These are phyloP conservation scores for Eragrostis tef DNA, from an alignment of 202 grass and related monocot species.

Conservation along the genomic window DNA sequence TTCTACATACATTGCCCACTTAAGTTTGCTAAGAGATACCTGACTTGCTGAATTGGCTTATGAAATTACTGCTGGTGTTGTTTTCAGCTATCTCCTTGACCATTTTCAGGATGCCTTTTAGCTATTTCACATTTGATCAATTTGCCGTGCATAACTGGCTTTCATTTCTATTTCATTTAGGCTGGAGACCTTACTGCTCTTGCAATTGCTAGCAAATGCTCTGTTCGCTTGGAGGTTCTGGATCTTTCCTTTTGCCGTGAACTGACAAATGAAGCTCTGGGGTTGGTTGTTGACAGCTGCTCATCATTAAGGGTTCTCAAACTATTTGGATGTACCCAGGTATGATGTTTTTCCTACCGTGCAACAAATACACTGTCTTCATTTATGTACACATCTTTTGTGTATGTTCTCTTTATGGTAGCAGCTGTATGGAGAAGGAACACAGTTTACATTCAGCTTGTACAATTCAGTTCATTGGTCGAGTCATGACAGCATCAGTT, in stretches of 20 bases:
- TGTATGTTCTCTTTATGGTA: neutral
- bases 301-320: slow-evolving; percentile 70
- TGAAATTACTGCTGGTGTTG: neutral
- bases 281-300: slow-evolving; percentile 74
- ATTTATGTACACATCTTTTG: neutral
- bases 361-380: neutral
- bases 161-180: slow-evolving; percentile 49
- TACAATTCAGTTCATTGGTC: neutral
- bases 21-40: neutral
- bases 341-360: slow-evolving; percentile 37
- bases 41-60: neutral
- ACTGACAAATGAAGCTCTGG: slow-evolving; percentile 83
- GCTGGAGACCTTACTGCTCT: slow-evolving; percentile 73
- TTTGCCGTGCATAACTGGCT: neutral
- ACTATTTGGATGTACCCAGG: slow-evolving; percentile 96
- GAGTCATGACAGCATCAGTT: slow-evolving; percentile 16
- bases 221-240: slow-evolving; percentile 55
- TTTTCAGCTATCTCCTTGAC: slow-evolving; percentile 19
- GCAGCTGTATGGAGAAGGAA: neutral
- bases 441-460: neutral
- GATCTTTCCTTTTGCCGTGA: slow-evolving; percentile 93
- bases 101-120: slow-evolving; percentile 26
- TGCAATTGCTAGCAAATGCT: slow-evolving; percentile 74
- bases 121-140: slow-evolving; percentile 9
- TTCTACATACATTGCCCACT: neutral